Conservation (phyloP, 169 alveolate genomes). For the Babesia divergens region DNA sequence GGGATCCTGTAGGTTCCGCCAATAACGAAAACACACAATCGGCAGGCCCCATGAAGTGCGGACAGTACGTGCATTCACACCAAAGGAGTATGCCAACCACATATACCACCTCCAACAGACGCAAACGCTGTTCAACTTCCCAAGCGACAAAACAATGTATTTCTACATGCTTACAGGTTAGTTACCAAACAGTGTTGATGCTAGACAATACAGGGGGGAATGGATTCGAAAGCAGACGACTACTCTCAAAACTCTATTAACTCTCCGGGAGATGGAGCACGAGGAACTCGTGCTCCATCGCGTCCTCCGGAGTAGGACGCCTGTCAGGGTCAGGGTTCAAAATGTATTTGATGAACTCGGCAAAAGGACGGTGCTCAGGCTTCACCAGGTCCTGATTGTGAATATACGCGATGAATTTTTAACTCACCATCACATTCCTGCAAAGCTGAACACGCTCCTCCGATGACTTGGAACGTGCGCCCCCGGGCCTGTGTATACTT, state of each 20-base stretch:
- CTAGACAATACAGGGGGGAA: constrained; percentile 71
- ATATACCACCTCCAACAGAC: constrained; percentile 65
- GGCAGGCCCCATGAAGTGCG: constrained; percentile 66
- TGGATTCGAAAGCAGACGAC: constrained; percentile 74
- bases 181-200: background rate
- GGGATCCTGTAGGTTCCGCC: constrained; percentile 63
- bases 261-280: constrained; percentile 58
- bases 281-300: constrained; percentile 82
- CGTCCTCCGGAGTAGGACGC: constrained; percentile 86
- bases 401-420: background rate
- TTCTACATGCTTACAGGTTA: constrained; percentile 78
- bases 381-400: constrained; percentile 68
- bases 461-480: constrained; percentile 73
- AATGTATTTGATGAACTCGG: constrained; percentile 80
- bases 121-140: constrained; percentile 71
- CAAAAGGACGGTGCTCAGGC: constrained; percentile 78
- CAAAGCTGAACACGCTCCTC: constrained; percentile 70
- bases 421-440: constrained; percentile 38
- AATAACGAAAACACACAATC: background rate
- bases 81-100: constrained; percentile 71
- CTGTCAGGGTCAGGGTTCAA: constrained; percentile 78
- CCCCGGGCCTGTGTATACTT: constrained; percentile 69
- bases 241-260: constrained; percentile 66
- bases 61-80: constrained; percentile 71
- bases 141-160: constrained; percentile 70